A percentile compares a stretch with the other conserved stretches of the same genome.
These are phyloP conservation scores for Scenedesmus sp. DNA, from an alignment of 163 green algal species.

Conservation along the genomic window DNA sequence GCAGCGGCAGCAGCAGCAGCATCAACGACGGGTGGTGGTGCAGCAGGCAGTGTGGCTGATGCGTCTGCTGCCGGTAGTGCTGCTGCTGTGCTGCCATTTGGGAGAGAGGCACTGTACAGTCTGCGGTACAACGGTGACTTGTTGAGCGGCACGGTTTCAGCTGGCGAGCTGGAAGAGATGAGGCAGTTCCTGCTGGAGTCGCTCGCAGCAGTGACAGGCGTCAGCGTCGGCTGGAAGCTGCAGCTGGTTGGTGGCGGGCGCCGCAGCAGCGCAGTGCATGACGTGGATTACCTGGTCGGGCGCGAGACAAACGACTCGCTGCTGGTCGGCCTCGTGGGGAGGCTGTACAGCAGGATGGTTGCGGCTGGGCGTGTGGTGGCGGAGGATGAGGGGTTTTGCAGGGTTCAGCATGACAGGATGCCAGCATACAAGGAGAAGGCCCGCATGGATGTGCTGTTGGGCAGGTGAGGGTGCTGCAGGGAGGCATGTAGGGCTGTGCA, in stretches of 20 bases:
- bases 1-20: slow-evolving; percentile 20
- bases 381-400: slow-evolving; percentile 56
- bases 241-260: slow-evolving; percentile 50
- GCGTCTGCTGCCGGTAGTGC: neutral
- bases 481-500: neutral
- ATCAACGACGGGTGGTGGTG: neutral
- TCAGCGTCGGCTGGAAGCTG: slow-evolving; percentile 41
- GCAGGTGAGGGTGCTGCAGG: slow-evolving; percentile 1
- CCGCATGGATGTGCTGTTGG: slow-evolving; percentile 11
- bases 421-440: slow-evolving; percentile 19
- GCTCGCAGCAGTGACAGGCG: slow-evolving; percentile 6
- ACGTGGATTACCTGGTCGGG: slow-evolving; percentile 60
- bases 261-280: slow-evolving; percentile 28
- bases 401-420: slow-evolving; percentile 48
- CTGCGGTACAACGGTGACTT: slow-evolving; percentile 50
- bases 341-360: slow-evolving; percentile 56
- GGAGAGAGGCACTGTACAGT: slow-evolving; percentile 50
- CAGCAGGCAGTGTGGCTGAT: neutral
- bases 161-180: slow-evolving; percentile 47
- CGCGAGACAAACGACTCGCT: slow-evolving; percentile 35
- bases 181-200: slow-evolving; percentile 16
- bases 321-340: slow-evolving; percentile 23
- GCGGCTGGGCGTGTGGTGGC: slow-evolving; percentile 50
- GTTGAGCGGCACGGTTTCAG: neutral
- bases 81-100: slow-evolving; percentile 1